A percentile compares a stretch with the other conserved stretches of the same genome.
Conservation (phyloP, 2,329 filamentous ascomycete genomes). For the Colletotrichum lini region DNA sequence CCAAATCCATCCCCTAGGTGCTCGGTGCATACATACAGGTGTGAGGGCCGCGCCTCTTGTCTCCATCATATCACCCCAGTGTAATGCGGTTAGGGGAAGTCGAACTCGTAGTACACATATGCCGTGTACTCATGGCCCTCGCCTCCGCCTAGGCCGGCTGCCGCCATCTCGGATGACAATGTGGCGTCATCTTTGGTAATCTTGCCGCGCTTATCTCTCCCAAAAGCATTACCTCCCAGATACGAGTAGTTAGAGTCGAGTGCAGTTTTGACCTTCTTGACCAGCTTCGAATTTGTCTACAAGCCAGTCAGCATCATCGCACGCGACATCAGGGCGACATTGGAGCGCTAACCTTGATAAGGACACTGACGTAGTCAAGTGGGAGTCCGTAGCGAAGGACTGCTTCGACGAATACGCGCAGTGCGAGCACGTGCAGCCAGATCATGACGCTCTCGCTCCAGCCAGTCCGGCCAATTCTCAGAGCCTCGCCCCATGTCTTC, state of each 20-base stretch:
- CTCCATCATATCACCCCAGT: neutral
- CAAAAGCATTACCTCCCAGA: slow-evolving; percentile 94
- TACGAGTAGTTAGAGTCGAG: slow-evolving; percentile 91
- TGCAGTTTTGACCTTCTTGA: slow-evolving; percentile 82
- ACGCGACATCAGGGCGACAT: neutral
- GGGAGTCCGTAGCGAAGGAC: slow-evolving; percentile 96
- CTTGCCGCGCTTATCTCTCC: slow-evolving; percentile 92
- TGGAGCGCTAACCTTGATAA: slow-evolving; percentile 80
- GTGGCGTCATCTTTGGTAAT: slow-evolving; percentile 90
- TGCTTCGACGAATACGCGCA: slow-evolving; percentile 97
- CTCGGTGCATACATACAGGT: slow-evolving; percentile 18
- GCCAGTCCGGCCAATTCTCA: slow-evolving; percentile 89
- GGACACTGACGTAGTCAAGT: slow-evolving; percentile 86
- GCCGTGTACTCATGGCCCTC: slow-evolving; percentile 91
- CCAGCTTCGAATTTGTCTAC: slow-evolving; percentile 87
- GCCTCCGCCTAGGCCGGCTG: slow-evolving; percentile 75
- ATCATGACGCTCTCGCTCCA: slow-evolving; percentile 98
- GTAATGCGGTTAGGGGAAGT: slow-evolving; percentile 67
- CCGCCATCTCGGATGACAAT: slow-evolving; percentile 86
- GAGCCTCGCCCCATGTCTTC: slow-evolving; percentile 92
- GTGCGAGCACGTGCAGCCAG: slow-evolving; percentile 91
- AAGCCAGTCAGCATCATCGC: slow-evolving; percentile 22
- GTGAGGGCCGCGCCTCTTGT: neutral
- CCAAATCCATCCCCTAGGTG: neutral
- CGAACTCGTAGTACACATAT: slow-evolving; percentile 97